Conservation (phyloP, 352 stramenopile species). For the Chloridella minuta region DNA sequence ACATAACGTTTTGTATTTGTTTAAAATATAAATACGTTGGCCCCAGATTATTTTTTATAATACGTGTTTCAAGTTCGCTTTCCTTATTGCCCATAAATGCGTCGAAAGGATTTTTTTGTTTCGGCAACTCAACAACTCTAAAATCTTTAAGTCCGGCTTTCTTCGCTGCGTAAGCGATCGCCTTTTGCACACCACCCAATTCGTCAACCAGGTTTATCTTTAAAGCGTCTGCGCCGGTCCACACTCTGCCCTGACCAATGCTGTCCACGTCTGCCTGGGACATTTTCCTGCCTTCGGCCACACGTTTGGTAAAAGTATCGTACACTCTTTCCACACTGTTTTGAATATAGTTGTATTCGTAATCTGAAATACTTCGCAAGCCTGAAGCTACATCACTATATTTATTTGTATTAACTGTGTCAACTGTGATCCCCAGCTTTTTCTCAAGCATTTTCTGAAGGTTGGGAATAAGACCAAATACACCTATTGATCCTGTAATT, state of each 20-base stretch:
- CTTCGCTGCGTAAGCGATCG: slow-evolving; percentile 25
- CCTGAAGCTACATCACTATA: slow-evolving; percentile 22
- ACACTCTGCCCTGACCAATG: slow-evolving; percentile 27
- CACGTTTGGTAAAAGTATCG: slow-evolving; percentile 28
- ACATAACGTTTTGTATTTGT: neutral
- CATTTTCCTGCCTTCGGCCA: slow-evolving; percentile 24
- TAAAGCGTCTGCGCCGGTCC: slow-evolving; percentile 28
- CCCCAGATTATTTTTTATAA: neutral
- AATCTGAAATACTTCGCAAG: slow-evolving; percentile 24
- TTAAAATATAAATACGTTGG: neutral
- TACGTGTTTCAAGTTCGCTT: neutral
- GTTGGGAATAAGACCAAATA: slow-evolving; percentile 28
- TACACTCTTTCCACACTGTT: slow-evolving; percentile 21
- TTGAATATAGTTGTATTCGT: slow-evolving; percentile 22
- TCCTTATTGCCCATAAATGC: neutral
- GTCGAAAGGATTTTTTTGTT: neutral
- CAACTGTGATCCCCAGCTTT: slow-evolving; percentile 21
- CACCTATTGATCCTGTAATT: slow-evolving; percentile 29
- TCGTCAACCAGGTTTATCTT: slow-evolving; percentile 27
- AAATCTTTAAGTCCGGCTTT: neutral
- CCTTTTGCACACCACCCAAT: slow-evolving; percentile 27
- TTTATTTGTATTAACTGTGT: slow-evolving; percentile 23
- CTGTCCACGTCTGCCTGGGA: slow-evolving; percentile 24
- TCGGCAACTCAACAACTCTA: neutral
- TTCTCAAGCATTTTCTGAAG: slow-evolving; percentile 24